Conservation (phyloP, 768 basidiomycete genomes). For the Amanita exitialis region DNA sequence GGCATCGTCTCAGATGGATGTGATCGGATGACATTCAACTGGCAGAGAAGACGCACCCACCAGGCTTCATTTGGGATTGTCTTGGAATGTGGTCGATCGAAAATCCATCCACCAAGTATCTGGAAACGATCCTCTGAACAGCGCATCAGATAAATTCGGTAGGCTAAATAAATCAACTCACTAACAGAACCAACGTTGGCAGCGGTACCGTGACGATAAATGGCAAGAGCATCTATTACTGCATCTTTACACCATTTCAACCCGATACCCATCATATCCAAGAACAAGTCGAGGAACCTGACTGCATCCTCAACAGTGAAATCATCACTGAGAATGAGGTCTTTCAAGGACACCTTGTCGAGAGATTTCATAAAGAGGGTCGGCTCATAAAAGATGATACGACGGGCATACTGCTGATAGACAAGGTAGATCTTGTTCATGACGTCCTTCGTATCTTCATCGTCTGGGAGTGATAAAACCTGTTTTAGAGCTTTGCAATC, state of each 20-base stretch:
- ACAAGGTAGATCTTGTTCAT: not conserved
- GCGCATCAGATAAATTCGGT: constrained; percentile 1
- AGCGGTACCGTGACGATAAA: not conserved
- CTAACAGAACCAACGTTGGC: not conserved
- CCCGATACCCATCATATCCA: not conserved
- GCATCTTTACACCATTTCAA: not conserved
- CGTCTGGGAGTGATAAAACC: not conserved
- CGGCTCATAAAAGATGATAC: constrained; percentile 20
- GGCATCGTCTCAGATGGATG: not conserved
- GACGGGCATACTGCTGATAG: constrained; percentile 16
- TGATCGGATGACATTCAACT: not conserved
- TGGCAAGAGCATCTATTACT: not conserved
- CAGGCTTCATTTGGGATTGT: constrained; percentile 19
- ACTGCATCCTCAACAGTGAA: constrained; percentile 16
- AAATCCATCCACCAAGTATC: constrained; percentile 22
- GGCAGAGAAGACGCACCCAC: constrained; percentile 17
- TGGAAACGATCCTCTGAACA: constrained; percentile 12
- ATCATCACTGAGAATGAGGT: constrained; percentile 21
- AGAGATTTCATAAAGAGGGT: constrained; percentile 17
- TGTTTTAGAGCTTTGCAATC: not conserved
- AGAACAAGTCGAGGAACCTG: constrained; percentile 3
- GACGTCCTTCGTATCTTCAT: not conserved
- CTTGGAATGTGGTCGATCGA: constrained; percentile 12
- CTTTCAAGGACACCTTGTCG: constrained; percentile 20
- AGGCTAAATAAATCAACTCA: not conserved